Evolutionary conservation across 1,284 basidiomycete genomes (phyloP).

Genomic region (Neonothopanus nambi): DNA sequence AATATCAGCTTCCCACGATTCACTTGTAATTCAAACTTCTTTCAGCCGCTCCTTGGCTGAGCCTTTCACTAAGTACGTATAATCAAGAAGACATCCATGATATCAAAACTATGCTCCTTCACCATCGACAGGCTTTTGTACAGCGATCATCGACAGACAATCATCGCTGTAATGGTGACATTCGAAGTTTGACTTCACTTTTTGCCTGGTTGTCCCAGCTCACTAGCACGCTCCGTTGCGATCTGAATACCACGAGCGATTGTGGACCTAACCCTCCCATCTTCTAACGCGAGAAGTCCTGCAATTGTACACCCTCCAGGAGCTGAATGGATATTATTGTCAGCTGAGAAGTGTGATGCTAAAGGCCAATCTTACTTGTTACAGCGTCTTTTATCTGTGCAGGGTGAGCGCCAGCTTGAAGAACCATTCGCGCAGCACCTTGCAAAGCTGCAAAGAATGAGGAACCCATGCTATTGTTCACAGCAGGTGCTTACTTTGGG

Average conservation of each 20-base stretch:
- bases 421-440: conserved; percentile 94
- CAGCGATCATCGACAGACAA: background rate
- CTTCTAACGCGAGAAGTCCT: conserved; percentile 92
- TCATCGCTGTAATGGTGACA: too few relatives aligned
- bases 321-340: conserved; percentile 48
- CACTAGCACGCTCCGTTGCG: conserved; percentile 85
- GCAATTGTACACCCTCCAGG: conserved; percentile 99
- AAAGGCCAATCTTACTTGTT: conserved; percentile 69
- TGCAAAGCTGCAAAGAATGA: conserved; percentile 71
- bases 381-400: conserved; percentile 98
- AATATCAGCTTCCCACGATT: too few relatives aligned
- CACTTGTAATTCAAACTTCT: too few relatives aligned
- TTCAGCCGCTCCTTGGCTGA: too few relatives aligned
- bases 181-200: conserved; percentile 31
- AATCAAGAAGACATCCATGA: too few relatives aligned
- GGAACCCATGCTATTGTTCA: background rate
- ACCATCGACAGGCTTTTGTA: too few relatives aligned
- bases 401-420: conserved; percentile 87
- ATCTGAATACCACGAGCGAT: conserved; percentile 96
- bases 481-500: conserved; percentile 74
- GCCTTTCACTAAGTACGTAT: too few relatives aligned
- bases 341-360: conserved; percentile 1
- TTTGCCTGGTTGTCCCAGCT: conserved; percentile 65
- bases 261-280: conserved; percentile 91
- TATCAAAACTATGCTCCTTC: too few relatives aligned